Evolutionary conservation across 2,329 filamentous ascomycete species (phyloP).

Genomic region (Fusarium setosum): DNA sequence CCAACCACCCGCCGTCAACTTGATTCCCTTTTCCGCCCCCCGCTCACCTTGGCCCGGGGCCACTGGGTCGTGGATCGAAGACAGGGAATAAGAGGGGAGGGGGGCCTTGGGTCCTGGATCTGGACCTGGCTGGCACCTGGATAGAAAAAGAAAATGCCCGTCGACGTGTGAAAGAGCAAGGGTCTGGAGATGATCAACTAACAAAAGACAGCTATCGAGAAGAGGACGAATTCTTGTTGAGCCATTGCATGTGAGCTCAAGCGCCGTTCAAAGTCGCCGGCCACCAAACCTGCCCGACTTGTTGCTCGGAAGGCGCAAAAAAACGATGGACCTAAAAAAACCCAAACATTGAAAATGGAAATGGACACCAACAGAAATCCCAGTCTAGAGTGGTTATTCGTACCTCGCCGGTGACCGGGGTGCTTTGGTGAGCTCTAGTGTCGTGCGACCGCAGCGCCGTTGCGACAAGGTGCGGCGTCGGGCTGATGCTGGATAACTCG

Average conservation of each 20-base stretch:
- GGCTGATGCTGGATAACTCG: constrained; percentile 21
- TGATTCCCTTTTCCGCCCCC: not conserved
- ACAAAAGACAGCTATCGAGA: not conserved
- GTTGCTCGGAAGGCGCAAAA: not conserved
- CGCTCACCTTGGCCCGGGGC: constrained; percentile 2
- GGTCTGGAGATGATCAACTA: constrained; percentile 12
- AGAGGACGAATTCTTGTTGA: not conserved
- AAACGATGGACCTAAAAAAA: not conserved
- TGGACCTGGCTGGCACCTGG: constrained; percentile 7
- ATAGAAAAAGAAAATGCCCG: not conserved
- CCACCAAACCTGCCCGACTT: constrained; percentile 2
- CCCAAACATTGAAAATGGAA: too few species aligned
- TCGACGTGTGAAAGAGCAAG: constrained; percentile 21
- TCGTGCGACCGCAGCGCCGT: constrained; percentile 41
- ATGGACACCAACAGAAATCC: not conserved
- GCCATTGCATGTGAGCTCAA: not conserved
- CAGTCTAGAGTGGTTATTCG: constrained; percentile 30
- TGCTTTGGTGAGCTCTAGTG: constrained; percentile 17
- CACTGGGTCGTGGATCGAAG: constrained; percentile 34
- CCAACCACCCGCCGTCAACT: not conserved
- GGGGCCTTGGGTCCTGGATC: not conserved
- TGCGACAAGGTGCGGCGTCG: constrained; percentile 33
- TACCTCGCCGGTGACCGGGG: constrained; percentile 35
- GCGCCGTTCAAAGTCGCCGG: constrained; percentile 27
- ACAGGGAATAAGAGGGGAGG: constrained; percentile 19